Percentiles rank a stretch among this genome's conserved stretches.
phyloP scores from a whole-genome alignment of 352 stramenopile genomes.

The Globisporangium splendens region DNA sequence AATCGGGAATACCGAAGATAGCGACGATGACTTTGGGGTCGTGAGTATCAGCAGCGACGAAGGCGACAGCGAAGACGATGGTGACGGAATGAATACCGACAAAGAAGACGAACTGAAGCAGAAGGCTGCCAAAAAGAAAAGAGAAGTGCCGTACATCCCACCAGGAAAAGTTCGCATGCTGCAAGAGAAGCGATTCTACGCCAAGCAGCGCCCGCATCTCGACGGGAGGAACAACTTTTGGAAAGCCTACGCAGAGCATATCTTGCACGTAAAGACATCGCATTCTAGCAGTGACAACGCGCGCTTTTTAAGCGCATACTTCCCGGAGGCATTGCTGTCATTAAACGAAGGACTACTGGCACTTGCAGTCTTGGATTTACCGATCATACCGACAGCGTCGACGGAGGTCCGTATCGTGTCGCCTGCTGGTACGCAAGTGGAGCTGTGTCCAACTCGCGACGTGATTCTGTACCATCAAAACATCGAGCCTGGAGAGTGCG shows the following conservation, averaged over 20 bases:
- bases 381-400: constrained; percentile 12
- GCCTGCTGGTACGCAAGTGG: constrained; percentile 12
- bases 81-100: constrained; percentile 1
- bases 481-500: constrained; percentile 22
- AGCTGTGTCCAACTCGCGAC: constrained; percentile 14
- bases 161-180: constrained; percentile 44
- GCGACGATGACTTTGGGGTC: constrained; percentile 8
- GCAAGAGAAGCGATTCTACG: constrained; percentile 37
- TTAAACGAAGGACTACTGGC: constrained; percentile 55
- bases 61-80: not conserved
- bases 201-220: constrained; percentile 20
- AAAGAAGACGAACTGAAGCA: constrained; percentile 2
- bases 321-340: constrained; percentile 39
- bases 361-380: constrained; percentile 48
- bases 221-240: constrained; percentile 51
- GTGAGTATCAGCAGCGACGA: constrained; percentile 7
- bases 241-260: constrained; percentile 48
- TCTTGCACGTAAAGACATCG: constrained; percentile 9
- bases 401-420: constrained; percentile 15
- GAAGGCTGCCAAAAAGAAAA: not conserved
- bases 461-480: constrained; percentile 57
- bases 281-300: not conserved
- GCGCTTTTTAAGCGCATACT: constrained; percentile 55
- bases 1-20: not conserved
- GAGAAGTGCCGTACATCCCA: constrained; percentile 24